Conservation (phyloP, 345 rosid genomes). For the Heritiera littoralis region DNA sequence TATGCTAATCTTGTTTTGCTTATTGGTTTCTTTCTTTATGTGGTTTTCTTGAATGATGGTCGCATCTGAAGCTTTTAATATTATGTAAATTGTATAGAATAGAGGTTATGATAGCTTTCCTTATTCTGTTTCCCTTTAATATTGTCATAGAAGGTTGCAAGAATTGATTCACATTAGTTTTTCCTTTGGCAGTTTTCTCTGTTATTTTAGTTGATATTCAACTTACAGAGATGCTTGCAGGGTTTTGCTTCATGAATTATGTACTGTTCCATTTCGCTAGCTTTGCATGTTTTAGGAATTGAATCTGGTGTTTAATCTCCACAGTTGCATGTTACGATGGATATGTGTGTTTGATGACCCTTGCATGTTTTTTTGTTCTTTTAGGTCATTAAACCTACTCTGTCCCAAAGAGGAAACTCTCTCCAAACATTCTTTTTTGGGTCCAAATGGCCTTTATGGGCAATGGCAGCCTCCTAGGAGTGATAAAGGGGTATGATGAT, state of each 20-base stretch:
- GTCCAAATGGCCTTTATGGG: constrained; percentile 81
- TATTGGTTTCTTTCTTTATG: background rate
- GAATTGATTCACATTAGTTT: background rate
- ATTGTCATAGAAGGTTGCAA: background rate
- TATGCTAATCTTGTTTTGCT: background rate
- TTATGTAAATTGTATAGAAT: background rate
- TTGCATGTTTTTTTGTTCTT: constrained; percentile 26
- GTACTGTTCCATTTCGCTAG: background rate
- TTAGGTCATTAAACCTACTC: constrained; percentile 62
- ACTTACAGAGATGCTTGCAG: background rate
- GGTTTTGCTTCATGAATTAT: constrained; percentile 1
- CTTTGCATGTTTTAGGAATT: background rate
- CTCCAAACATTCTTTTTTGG: constrained; percentile 85
- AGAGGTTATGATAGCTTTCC: background rate
- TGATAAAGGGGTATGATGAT: constrained; percentile 53
- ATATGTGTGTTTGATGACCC: constrained; percentile 2
- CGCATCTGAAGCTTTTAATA: background rate
- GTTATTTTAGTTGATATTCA: background rate
- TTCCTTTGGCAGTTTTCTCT: background rate
- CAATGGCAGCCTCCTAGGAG: constrained; percentile 77
- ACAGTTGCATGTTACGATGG: constrained; percentile 17
- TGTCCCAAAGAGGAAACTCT: constrained; percentile 84
- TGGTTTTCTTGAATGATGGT: background rate
- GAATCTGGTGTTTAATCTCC: background rate
- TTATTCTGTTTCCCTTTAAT: background rate